These are phyloP conservation scores for Miscanthus sacchariflorus DNA, from an alignment of 202 grass and related monocot genomes.

Conservation along the genomic window DNA sequence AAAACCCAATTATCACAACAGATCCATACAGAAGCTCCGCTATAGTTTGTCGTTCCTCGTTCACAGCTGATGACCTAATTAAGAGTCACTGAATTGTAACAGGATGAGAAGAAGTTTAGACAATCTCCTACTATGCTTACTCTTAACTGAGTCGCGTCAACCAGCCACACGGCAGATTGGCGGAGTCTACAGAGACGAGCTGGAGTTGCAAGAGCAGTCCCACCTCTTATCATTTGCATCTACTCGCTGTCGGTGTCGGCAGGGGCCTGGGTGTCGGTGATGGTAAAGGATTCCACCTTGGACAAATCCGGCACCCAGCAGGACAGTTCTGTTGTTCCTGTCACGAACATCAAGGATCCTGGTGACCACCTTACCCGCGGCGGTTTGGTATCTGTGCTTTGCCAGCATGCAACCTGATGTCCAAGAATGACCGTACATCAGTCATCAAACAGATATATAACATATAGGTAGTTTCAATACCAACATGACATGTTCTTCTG, in stretches of 20 bases:
- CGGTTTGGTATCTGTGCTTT: constrained; percentile 83
- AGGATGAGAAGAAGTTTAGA: background rate
- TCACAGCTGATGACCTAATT: background rate
- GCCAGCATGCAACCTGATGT: constrained; percentile 85
- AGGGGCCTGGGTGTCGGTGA: too few species aligned
- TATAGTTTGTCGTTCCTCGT: background rate
- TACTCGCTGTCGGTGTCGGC: constrained; percentile 35
- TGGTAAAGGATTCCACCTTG: constrained; percentile 72
- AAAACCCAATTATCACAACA: background rate
- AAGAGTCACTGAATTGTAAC: background rate
- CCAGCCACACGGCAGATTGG: background rate
- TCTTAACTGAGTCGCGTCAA: background rate
- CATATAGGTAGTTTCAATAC: background rate
- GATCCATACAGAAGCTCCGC: background rate
- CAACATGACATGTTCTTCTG: constrained; percentile 17
- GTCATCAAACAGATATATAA: background rate
- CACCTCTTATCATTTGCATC: constrained; percentile 13
- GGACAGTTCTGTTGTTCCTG: constrained; percentile 89
- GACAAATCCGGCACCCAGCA: constrained; percentile 97
- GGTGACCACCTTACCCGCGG: constrained; percentile 90
- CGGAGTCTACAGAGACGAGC: background rate
- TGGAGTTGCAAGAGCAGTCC: constrained; percentile 7
- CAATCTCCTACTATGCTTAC: background rate
- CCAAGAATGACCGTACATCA: background rate
- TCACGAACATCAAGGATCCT: constrained; percentile 83